Base-by-base conservation (phyloP, 2,329 filamentous ascomycete genomes). In the Plectosphaerella cucumerina region DNA sequence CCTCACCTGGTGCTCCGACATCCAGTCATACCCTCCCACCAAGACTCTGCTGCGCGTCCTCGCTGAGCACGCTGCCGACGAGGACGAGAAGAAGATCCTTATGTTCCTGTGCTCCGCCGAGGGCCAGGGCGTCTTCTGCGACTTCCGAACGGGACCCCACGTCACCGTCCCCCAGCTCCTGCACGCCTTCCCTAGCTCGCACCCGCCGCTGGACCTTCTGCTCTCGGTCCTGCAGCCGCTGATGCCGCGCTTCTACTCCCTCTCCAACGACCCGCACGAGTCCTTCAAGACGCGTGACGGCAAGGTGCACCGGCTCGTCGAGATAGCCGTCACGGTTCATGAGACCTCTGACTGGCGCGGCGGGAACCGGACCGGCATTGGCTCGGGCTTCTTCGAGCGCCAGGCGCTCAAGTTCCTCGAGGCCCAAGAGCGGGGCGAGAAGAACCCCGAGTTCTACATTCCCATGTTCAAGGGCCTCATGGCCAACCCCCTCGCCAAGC, bases 391-490 rank as follows among this genome's bases (percentile, higher is more conserved):
- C 73, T 87, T 99, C 62, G 92, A 97, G 70, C 85, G 90, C 31
- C 81, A 95, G 61, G 92, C 94, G 0, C 78, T 79, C 37, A 78
- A 80, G 57, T 88, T 89, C 64, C 79, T 93, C 59, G 78, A 81
- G 14, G 84, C 87, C 1, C 83, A 90, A 64, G 71, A 77, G 33
- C 71, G 77, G 2, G 87, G 86, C 44, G 75, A 80, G 50, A 68
- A 69, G 55, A 66, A 71, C 46, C 77, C 71, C 3, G 81, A 90
- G 58, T 65, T 97, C 15, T 85, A 89, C 59, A 76, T 97, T 5
- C 94, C 94, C 60, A 97, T 99, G 90, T 99, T 99, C 81, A 91
- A 96, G 63, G 94, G 94, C 1, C 77, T 99, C 42, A 99, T 99
- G 94, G 86, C 91, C 55, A 99, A 99, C 68, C 94, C 94, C 0